These are phyloP conservation scores for Graphiopsis chlorocephala DNA, from an alignment of 2,329 filamentous ascomycete species.

Conservation along the genomic window DNA sequence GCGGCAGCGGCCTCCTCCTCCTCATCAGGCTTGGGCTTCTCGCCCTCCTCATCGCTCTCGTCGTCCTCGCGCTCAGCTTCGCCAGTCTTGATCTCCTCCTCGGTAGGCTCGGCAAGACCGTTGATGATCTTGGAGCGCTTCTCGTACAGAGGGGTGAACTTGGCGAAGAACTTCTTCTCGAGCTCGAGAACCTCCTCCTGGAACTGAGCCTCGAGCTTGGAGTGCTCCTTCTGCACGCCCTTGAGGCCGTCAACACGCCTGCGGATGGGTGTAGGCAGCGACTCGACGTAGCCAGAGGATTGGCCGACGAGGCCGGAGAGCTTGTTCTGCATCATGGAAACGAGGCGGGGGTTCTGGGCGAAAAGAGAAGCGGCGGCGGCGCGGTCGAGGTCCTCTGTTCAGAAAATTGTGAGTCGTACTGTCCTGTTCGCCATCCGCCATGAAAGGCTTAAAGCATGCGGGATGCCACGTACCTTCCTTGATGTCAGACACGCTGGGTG, in stretches of 20 bases:
- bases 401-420: constrained; percentile 21
- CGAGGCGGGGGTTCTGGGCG: constrained; percentile 89
- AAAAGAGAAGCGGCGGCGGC: constrained; percentile 86
- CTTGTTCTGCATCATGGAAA: constrained; percentile 97
- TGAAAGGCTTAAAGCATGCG: not conserved
- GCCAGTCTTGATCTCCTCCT: constrained; percentile 81
- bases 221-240: constrained; percentile 97
- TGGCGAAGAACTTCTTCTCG: constrained; percentile 99
- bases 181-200: constrained; percentile 97
- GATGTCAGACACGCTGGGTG: constrained; percentile 90
- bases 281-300: constrained; percentile 97
- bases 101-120: constrained; percentile 78
- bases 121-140: constrained; percentile 93
- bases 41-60: constrained; percentile 53
- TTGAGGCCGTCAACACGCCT: constrained; percentile 93
- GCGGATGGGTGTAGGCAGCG: constrained; percentile 81
- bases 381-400: constrained; percentile 85
- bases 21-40: constrained; percentile 52
- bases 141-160: constrained; percentile 96
- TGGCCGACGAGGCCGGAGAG: constrained; percentile 89
- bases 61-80: constrained; percentile 75
- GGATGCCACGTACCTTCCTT: constrained; percentile 75
- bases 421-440: constrained; percentile 8
- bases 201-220: constrained; percentile 96
- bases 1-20: constrained; percentile 54